Percentiles rank a stretch among this genome's conserved stretches.
phyloP scores from a whole-genome alignment of 768 basidiomycete genomes.

The Imleria badia region DNA sequence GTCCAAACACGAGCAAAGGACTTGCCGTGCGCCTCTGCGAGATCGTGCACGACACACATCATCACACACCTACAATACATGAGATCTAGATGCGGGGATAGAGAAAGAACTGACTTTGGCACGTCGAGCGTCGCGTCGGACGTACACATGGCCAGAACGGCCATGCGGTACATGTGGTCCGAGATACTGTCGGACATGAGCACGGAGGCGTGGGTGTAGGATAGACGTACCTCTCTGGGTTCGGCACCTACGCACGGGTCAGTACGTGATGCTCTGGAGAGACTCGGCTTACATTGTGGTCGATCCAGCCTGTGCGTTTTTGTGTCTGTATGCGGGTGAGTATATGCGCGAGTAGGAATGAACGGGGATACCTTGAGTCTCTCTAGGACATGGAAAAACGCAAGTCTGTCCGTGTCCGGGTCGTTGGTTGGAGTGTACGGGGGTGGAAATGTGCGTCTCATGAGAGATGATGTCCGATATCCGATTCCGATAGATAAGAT shows the following conservation, averaged over 20 bases:
- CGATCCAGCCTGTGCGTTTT: constrained; percentile 93
- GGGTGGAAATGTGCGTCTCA: constrained; percentile 4
- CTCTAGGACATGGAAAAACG: constrained; percentile 89
- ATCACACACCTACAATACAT: constrained; percentile 58
- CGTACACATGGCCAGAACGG: constrained; percentile 85
- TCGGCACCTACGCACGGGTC: constrained; percentile 54
- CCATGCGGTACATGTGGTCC: constrained; percentile 98
- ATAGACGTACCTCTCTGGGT: constrained; percentile 68
- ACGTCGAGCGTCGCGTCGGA: constrained; percentile 72
- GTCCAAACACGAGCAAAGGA: neutral
- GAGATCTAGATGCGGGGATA: neutral
- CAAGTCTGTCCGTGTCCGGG: constrained; percentile 65
- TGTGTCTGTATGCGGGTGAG: constrained; percentile 63
- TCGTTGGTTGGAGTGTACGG: constrained; percentile 54
- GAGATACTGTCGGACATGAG: constrained; percentile 58
- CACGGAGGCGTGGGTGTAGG: neutral
- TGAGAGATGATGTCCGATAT: constrained; percentile 16
- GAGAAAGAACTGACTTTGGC: constrained; percentile 53
- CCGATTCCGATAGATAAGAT: constrained; percentile 33
- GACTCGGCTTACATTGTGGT: constrained; percentile 49
- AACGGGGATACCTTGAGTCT: constrained; percentile 68
- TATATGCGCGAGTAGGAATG: neutral
- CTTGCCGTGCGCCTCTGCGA: constrained; percentile 90
- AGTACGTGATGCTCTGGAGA: neutral
- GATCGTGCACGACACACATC: constrained; percentile 91